A percentile compares a stretch with the other conserved stretches of the same genome.
Conservation (phyloP, 148 eudicot species). For the Rhododendron kiyosumense region DNA sequence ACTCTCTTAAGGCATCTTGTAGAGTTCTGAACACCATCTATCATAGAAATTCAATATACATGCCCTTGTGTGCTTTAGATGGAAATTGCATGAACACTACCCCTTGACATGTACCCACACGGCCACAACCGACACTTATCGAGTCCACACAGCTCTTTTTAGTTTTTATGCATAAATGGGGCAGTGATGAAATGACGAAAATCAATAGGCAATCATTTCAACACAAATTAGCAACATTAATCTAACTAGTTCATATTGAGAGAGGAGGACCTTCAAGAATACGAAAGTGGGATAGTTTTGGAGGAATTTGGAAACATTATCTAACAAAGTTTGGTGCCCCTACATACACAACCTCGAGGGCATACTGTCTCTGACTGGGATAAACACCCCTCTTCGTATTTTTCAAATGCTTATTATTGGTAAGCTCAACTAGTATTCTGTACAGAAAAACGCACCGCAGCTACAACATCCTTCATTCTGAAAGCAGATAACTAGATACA, state of each 20-base stretch:
- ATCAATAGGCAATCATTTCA: neutral
- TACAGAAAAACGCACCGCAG: neutral
- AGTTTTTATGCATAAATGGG: too few species aligned
- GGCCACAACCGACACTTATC: neutral
- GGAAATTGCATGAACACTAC: neutral
- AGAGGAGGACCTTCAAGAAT: neutral
- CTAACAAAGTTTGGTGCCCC: neutral
- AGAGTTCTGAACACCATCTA: neutral
- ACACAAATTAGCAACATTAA: neutral
- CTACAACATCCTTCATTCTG: neutral
- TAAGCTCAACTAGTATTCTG: neutral
- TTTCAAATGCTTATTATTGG: neutral
- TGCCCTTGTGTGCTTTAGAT: neutral
- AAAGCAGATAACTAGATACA: neutral
- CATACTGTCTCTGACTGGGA: neutral
- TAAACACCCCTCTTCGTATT: neutral
- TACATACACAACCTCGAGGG: neutral
- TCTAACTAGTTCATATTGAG: neutral
- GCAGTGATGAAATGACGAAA: too few species aligned
- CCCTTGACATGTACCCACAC: neutral
- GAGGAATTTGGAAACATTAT: neutral
- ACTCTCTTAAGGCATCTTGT: neutral
- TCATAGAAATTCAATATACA: neutral
- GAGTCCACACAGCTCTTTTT: neutral
- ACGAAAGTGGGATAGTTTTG: neutral